phyloP scores from a whole-genome alignment of 352 stramenopile species.

The Hyphochytrium catenoides region DNA sequence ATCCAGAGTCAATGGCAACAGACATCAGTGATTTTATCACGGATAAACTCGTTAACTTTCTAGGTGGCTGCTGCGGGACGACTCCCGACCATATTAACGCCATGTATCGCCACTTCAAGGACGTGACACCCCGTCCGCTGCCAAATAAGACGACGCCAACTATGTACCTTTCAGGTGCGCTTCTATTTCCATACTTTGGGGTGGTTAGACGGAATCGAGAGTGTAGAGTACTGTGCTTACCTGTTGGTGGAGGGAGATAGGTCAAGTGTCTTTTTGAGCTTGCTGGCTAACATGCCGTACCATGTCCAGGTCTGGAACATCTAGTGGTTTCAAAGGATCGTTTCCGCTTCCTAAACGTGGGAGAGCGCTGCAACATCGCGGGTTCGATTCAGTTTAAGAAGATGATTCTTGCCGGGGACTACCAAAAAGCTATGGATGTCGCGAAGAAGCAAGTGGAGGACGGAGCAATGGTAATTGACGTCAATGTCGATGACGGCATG shows the following conservation, averaged over 20 bases:
- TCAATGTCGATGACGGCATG: conserved; percentile 95
- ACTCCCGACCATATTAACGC: conserved; percentile 81
- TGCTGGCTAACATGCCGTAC: too few relatives aligned
- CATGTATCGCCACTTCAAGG: conserved; percentile 44
- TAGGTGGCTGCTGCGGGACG: conserved; percentile 86
- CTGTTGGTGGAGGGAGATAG: too few relatives aligned
- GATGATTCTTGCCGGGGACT: conserved; percentile 82
- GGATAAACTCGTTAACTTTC: conserved; percentile 86
- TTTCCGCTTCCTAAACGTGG: conserved; percentile 86
- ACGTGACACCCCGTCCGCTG: conserved; percentile 51
- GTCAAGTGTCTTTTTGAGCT: too few relatives aligned
- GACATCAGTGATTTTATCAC: conserved; percentile 83
- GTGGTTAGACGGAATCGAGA: too few relatives aligned
- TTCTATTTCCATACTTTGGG: too few relatives aligned
- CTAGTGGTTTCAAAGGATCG: conserved; percentile 76
- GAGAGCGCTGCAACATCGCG: conserved; percentile 86
- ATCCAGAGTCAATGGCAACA: conserved; percentile 69
- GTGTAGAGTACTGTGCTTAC: too few relatives aligned
- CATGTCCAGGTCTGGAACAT: conserved; percentile 82
- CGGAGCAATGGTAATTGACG: conserved; percentile 88
- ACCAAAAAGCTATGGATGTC: conserved; percentile 83
- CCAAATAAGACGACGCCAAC: conserved; percentile 56
- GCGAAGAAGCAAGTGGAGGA: conserved; percentile 87
- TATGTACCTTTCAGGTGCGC: conserved; percentile 90
- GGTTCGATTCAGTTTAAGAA: conserved; percentile 87